Base-by-base conservation (phyloP, 1,284 basidiomycete species). In the Meira nashicola region DNA sequence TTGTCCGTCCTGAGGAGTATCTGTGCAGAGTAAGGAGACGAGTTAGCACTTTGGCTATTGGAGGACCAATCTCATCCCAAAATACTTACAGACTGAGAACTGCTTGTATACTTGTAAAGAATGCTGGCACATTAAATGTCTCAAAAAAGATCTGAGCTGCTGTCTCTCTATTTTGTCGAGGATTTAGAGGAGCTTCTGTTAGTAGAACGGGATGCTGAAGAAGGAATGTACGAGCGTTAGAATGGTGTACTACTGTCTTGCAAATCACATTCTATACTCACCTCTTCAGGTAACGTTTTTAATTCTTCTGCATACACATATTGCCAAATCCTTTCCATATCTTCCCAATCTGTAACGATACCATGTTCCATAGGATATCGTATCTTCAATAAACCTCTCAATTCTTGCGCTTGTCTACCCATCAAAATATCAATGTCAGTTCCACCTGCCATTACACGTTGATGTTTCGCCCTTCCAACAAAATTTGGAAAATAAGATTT, bases 1-100 rank as follows among this genome's bases (percentile, higher is more conserved):
- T 98, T 62, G 95, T 98, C 65, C 95, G 85, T n/a, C 95, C 95
- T 5, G 94, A 96, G 2, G 95, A 93, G 82, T 99, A 99, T 77
- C 93, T 96, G 74, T 10, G 19, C 11, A 10, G 50, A 23, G 2
- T 12, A 23, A 14, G 12, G 47, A 1, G 12, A 43, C 47, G 21
- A 14, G 19, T 49, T 14, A 21, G 19, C 11, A 14, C 10, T 10
- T 19, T 49, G 19, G 17, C 19, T 17, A 33, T 10, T 11, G 10
- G 19, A 19, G 19, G 47, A 10, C 19, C 10, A 10, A 11, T 17
- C 19, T 10, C 47, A 10, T 15, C 6, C n/a, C 11, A 52, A 6
- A 9, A 17, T 4, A 80, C 88, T 79, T 77, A 95, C 91, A 99
- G 81, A 67, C 92, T 92, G 57, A 99, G 82, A 19, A 99, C 94